Evolutionary conservation across 2,329 filamentous ascomycete genomes (phyloP).

Genomic region (Camillea tinctor): DNA sequence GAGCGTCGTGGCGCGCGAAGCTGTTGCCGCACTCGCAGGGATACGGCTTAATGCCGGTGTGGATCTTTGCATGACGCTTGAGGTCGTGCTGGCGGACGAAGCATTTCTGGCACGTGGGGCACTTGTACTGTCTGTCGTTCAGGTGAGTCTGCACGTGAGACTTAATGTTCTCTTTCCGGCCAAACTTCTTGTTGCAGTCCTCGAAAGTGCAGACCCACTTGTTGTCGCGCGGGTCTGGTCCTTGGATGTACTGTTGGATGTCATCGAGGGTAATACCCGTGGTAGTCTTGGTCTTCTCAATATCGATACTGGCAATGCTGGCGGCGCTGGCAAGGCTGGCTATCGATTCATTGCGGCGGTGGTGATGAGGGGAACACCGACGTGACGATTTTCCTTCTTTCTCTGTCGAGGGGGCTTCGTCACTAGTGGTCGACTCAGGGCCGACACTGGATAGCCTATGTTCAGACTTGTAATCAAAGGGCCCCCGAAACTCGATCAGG

Average conservation of each 20-base stretch:
- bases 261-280: constrained; percentile 88
- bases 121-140: constrained; percentile 92
- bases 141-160: constrained; percentile 98
- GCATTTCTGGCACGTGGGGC: constrained; percentile 89
- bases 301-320: constrained; percentile 61
- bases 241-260: constrained; percentile 71
- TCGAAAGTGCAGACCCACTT: constrained; percentile 78
- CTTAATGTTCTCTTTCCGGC: constrained; percentile 98
- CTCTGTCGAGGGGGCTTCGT: constrained; percentile 23
- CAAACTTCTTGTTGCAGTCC: constrained; percentile 84
- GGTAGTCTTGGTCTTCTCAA: constrained; percentile 65
- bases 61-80: constrained; percentile 96
- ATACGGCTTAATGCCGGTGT: constrained; percentile 93
- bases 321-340: constrained; percentile 58
- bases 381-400: constrained; percentile 25
- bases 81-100: constrained; percentile 97
- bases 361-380: constrained; percentile 44
- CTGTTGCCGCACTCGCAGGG: constrained; percentile 91
- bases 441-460: constrained; percentile 32
- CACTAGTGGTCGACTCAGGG: constrained; percentile 14
- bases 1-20: constrained; percentile 91
- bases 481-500: constrained; percentile 40
- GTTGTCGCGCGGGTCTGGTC: constrained; percentile 69
- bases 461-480: constrained; percentile 45
- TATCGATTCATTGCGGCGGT: constrained; percentile 59